These are phyloP conservation scores for Phytophthora citricola DNA, from an alignment of 352 stramenopile species.

Conservation along the genomic window DNA sequence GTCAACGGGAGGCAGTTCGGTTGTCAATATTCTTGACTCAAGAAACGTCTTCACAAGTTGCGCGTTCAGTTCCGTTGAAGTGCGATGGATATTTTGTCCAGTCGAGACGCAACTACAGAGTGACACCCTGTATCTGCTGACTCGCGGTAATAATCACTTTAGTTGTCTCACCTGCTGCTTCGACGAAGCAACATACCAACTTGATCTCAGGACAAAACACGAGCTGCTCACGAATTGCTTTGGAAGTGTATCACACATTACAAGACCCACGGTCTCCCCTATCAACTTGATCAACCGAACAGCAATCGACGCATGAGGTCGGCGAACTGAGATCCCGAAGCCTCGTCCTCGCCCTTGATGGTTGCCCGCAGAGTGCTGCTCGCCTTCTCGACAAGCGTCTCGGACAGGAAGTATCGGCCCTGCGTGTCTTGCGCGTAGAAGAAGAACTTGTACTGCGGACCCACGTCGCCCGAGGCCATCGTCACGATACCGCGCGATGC, in stretches of 20 bases:
- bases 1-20: too few species aligned
- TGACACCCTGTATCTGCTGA: not conserved
- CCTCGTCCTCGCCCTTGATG: constrained; percentile 78
- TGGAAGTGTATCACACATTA: constrained; percentile 35
- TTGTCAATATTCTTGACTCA: too few species aligned
- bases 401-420: constrained; percentile 68
- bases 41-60: not conserved
- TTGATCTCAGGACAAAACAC: not conserved
- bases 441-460: constrained; percentile 87
- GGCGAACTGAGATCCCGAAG: constrained; percentile 62
- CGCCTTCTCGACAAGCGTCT: constrained; percentile 81
- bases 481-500: constrained; percentile 64
- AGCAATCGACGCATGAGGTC: constrained; percentile 72
- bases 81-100: not conserved
- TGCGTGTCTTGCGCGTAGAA: constrained; percentile 82
- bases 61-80: not conserved
- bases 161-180: not conserved
- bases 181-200: not conserved
- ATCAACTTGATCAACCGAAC: constrained; percentile 39
- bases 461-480: constrained; percentile 84
- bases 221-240: constrained; percentile 11
- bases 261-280: constrained; percentile 17
- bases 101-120: not conserved
- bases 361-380: constrained; percentile 64
- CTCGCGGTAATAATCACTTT: not conserved